Evolutionary conservation across 805 yeast species (phyloP).

Genomic region (Kregervanrija fluxuum): DNA sequence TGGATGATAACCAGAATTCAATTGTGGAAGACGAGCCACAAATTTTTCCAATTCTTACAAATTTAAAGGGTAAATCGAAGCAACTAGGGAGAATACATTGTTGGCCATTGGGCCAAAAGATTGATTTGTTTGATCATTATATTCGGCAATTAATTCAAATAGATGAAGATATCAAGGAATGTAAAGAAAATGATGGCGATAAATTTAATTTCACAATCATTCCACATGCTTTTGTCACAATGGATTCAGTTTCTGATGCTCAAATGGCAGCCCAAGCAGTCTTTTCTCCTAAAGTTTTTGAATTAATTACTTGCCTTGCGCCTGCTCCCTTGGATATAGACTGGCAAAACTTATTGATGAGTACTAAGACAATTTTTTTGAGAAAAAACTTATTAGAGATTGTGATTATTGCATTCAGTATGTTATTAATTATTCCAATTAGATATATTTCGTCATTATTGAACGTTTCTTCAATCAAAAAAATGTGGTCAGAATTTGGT

Average conservation of each 20-base stretch:
- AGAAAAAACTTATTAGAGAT: conserved; percentile 27
- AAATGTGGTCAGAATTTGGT: conserved; percentile 54
- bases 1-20: no score
- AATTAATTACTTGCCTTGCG: conserved; percentile 75
- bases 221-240: conserved; percentile 67
- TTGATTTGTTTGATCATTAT: conserved; percentile 28
- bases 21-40: not conserved
- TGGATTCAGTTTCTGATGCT: conserved; percentile 91
- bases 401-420: conserved; percentile 41
- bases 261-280: conserved; percentile 98
- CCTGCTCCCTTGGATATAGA: conserved; percentile 95
- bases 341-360: conserved; percentile 54
- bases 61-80: conserved; percentile 6
- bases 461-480: conserved; percentile 47
- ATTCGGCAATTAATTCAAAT: conserved; percentile 29
- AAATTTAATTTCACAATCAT: conserved; percentile 31
- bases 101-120: conserved; percentile 20
- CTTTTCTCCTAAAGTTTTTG: conserved; percentile 81
- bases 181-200: conserved; percentile 19
- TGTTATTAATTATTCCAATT: conserved; percentile 47
- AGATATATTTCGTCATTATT: conserved; percentile 50
- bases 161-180: conserved; percentile 32
- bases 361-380: conserved; percentile 31
- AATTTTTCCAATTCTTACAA: conserved; percentile 4
- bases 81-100: conserved; percentile 18